These are phyloP conservation scores for Metschnikowia noctiluminum DNA, from an alignment of 805 yeast genomes.

Conservation along the genomic window DNA sequence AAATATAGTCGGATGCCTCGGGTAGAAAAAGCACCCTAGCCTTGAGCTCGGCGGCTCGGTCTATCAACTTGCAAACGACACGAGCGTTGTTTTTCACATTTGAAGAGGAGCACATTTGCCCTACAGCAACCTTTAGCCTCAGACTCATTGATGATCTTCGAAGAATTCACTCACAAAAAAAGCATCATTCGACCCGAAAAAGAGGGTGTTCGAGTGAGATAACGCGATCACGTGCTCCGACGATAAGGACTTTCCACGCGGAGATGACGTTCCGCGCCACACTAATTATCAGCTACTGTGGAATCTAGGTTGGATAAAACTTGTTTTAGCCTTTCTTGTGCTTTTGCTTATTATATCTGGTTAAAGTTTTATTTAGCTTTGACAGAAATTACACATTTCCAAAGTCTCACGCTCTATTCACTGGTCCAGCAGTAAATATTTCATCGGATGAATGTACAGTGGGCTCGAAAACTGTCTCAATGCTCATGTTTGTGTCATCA, in stretches of 20 bases:
- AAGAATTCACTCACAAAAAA: too few species aligned
- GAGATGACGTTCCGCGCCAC: too few species aligned
- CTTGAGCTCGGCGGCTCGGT: constrained; percentile 56
- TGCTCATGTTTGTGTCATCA: constrained; percentile 2
- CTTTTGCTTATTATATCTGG: too few species aligned
- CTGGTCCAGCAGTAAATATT: constrained; percentile 43
- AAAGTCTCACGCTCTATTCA: constrained; percentile 23
- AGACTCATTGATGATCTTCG: neutral
- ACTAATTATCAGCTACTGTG: too few species aligned
- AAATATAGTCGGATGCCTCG: constrained; percentile 89
- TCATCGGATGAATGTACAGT: constrained; percentile 40
- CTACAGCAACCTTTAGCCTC: constrained; percentile 59
- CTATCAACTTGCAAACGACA: constrained; percentile 56
- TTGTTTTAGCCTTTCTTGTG: too few species aligned
- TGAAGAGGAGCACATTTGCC: constrained; percentile 78
- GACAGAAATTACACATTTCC: neutral
- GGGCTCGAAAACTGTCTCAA: constrained; percentile 32
- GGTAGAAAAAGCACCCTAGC: constrained; percentile 80
- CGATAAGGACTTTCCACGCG: neutral
- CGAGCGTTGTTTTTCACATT: constrained; percentile 57
- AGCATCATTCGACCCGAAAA: too few species aligned
- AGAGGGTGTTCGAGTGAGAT: too few species aligned
- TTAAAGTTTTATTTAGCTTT: neutral
- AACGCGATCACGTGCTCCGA: constrained; percentile 3
- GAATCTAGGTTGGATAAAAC: too few species aligned